These are phyloP conservation scores for Quercus lobata DNA, from an alignment of 331 rosid species.

Conservation along the genomic window DNA sequence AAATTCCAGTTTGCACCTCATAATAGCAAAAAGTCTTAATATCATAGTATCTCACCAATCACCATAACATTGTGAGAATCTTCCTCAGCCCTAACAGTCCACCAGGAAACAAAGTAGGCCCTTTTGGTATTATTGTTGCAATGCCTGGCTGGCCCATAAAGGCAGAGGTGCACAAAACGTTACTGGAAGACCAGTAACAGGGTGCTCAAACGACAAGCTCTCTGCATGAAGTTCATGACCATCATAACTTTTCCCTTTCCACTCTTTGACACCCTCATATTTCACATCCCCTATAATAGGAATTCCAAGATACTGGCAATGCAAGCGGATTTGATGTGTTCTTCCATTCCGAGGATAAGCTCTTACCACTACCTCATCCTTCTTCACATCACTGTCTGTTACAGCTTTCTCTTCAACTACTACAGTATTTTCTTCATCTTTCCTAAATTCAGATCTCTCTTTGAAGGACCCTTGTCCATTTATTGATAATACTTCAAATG, in stretches of 20 bases:
- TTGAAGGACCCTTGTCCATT: slow-evolving; percentile 46
- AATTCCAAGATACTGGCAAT: slow-evolving; percentile 84
- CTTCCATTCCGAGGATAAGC: slow-evolving; percentile 82
- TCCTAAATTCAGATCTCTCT: slow-evolving; percentile 30
- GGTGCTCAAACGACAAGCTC: slow-evolving; percentile 64
- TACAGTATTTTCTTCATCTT: slow-evolving; percentile 25
- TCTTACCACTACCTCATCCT: slow-evolving; percentile 65
- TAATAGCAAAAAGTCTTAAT: neutral
- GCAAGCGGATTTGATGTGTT: slow-evolving; percentile 91
- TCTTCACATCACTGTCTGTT: slow-evolving; percentile 16
- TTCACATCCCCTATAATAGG: slow-evolving; percentile 87
- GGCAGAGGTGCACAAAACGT: slow-evolving; percentile 63
- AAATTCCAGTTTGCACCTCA: neutral
- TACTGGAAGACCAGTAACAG: slow-evolving; percentile 55
- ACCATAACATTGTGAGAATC: neutral
- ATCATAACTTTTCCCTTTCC: slow-evolving; percentile 42
- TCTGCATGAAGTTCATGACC: slow-evolving; percentile 93
- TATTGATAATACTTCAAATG: slow-evolving; percentile 51
- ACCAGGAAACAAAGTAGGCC: neutral
- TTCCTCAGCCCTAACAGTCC: neutral
- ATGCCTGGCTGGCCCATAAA: slow-evolving; percentile 49
- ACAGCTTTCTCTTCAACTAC: slow-evolving; percentile 51
- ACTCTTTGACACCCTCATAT: slow-evolving; percentile 73
- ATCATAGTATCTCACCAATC: neutral
- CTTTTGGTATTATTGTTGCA: slow-evolving; percentile 11